These are phyloP conservation scores for Ophiostoma ulmi DNA, from an alignment of 2,329 filamentous ascomycete species.

Conservation along the genomic window DNA sequence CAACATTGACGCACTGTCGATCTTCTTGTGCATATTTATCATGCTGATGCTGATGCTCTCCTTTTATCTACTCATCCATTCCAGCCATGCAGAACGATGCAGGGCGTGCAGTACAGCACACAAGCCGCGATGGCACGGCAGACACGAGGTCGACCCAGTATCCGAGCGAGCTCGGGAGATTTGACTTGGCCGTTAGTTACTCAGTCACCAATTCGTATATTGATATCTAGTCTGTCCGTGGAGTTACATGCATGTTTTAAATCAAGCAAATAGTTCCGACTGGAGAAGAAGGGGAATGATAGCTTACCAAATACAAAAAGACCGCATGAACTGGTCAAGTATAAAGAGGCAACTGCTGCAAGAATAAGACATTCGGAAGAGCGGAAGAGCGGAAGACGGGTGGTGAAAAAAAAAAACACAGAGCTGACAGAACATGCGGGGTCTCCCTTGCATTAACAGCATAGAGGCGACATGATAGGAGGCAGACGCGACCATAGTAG, in stretches of 20 bases:
- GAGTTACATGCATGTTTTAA: not conserved
- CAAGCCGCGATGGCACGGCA: not conserved
- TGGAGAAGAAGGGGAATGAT: not conserved
- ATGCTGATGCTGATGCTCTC: not conserved
- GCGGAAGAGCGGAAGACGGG: not conserved
- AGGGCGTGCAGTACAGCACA: not conserved
- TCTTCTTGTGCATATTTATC: not conserved
- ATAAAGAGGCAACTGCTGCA: not conserved
- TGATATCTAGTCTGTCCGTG: not conserved
- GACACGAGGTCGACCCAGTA: not conserved
- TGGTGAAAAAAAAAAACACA: not conserved
- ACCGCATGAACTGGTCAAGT: not conserved
- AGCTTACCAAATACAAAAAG: not conserved
- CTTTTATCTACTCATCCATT: not conserved
- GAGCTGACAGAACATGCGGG: not conserved
- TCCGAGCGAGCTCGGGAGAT: not conserved
- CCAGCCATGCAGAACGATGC: not conserved
- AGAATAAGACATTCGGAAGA: not conserved
- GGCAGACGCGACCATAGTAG: not conserved
- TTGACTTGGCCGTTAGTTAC: not conserved
- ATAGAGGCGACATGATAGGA: not conserved
- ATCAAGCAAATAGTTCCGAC: not conserved
- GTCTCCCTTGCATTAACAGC: conserved; percentile 3
- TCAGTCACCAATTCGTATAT: not conserved
- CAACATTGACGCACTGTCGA: not conserved